Evolutionary conservation across 2,329 filamentous ascomycete genomes (phyloP), one percentile per base, ranked within the genome.

Genomic region (Talaromyces sp.): DNA sequence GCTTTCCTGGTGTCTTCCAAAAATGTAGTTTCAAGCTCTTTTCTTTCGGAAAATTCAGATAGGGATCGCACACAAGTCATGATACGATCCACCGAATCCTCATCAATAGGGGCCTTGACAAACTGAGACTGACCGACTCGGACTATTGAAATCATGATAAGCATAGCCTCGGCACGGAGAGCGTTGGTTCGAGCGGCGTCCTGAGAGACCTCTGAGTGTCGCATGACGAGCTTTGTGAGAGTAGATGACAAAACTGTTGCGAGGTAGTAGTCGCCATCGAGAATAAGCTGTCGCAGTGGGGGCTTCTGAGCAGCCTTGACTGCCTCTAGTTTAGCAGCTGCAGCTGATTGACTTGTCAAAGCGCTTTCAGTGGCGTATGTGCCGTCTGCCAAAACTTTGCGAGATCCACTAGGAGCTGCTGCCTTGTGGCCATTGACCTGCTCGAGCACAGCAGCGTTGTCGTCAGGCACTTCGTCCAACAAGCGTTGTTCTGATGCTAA

Each of bases 131-230:
- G 95, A 47, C 95, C 95, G 67, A 97, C 95, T 59, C 95, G 93
- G 70, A 99, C 92, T 70, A 99, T 96, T 5, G 95, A 98, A 72
- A 99, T 97, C 93, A 98, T 97, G 76, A 99, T 98, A 62, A 99
- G 85, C 95, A 99, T 99, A 52, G 95, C 95, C 79, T 99, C 95
- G 3, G 95, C 95, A 59, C 92, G 90, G 31, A 99, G 85, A 35
- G 94, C 93, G 72, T 99, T 99, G 35, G 94, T 98, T 45, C 95
- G 90, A 50, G 91, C 91, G 50, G 84, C 80, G 72, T 97, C 94
- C 27, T 90, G 83, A 1, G 94, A 97, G 66, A 98, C 93, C 75
- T 98, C 93, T 1, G 92, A 90, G 77, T 98, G 93, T 62, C 95
- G 91, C 93, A 99, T 97, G 60, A 99, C 95, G 63, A 99, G 85